Percentiles rank a stretch among this genome's conserved stretches.
phyloP scores from a whole-genome alignment of 371 early-diverging fungal species.

The Batkoa obscura region DNA sequence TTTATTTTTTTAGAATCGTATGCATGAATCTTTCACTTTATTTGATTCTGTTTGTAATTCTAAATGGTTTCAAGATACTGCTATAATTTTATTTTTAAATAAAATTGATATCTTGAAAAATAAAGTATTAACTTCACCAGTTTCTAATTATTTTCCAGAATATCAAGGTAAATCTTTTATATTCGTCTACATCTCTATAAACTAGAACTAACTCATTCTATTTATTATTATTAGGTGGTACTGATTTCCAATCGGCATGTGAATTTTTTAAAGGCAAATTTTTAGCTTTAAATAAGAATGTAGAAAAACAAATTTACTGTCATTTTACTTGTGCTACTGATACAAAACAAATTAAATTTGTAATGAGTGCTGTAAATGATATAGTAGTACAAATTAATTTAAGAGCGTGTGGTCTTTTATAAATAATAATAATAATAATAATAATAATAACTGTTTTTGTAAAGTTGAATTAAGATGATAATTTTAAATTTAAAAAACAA shows the following conservation, averaged over 20 bases:
- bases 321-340: slow-evolving; percentile 96
- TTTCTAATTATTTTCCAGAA: slow-evolving; percentile 69
- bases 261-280: slow-evolving; percentile 74
- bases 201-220: not conserved
- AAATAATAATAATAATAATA: too few relatives aligned
- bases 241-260: slow-evolving; percentile 56
- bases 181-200: not conserved
- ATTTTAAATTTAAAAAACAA: too few relatives aligned
- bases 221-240: slow-evolving; percentile 23
- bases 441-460: too few relatives aligned
- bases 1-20: slow-evolving; percentile 48
- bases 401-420: slow-evolving; percentile 72
- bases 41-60: slow-evolving; percentile 93
- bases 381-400: slow-evolving; percentile 82
- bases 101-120: slow-evolving; percentile 87
- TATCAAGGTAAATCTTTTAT: slow-evolving; percentile 26
- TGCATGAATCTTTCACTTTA: slow-evolving; percentile 85
- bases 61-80: slow-evolving; percentile 81
- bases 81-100: slow-evolving; percentile 89
- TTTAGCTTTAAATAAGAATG: slow-evolving; percentile 57
- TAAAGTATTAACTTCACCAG: slow-evolving; percentile 61
- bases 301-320: slow-evolving; percentile 69
- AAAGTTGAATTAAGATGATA: too few relatives aligned
- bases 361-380: slow-evolving; percentile 89
- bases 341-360: slow-evolving; percentile 89